Evolutionary conservation across 345 rosid genomes (phyloP), one percentile per base, ranked within the genome.

Genomic region (Crucihimalaya himalaica): DNA sequence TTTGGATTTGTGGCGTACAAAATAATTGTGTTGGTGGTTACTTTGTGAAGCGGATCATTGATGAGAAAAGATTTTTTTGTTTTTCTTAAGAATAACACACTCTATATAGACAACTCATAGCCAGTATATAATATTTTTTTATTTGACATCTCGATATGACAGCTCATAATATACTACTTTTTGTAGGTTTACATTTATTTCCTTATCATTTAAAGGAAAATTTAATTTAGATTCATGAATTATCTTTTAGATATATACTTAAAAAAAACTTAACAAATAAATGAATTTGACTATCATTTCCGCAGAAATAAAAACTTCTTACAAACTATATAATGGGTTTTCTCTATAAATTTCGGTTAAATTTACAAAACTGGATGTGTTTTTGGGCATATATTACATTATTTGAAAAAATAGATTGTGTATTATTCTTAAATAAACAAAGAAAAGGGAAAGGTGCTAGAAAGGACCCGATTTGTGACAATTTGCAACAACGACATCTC

Each of bases 21-120:
- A 61, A 76, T 70, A 35, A 70, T 70, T 76, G 59, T 68, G 74
- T 68, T 68, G 79, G 74, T 62, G 69, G 79, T 68, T 42, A 53
- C 62, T 75, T 68, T 50, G 13, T 43, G 52, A 57, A 47, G 52
- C 13, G 9, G 72, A 74, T 74, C 67, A 66, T 28, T 57, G 53
- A 57, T 19, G 59, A 35, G 37, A 64, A 43, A 20, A 72, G 28
- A 54, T 63, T 6, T 63, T 45, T 63, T 72, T 28, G 14, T 39
- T 46, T 61, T 9, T 27, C n/a, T 69, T 20, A 48, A 62, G 43
- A 63, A 52, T 40, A 18, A 27, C 53, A 34, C 4, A 18, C 12
- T 53, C 11, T 53, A 40, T 45, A 29, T 27, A 55, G 59, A 65
- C 66, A 73, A 65, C 51, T 64, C 34, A 63, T 70, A 32, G 31